Base-by-base conservation (phyloP, 495 filamentous ascomycete genomes). In the Aspergillus haitiensis region DNA sequence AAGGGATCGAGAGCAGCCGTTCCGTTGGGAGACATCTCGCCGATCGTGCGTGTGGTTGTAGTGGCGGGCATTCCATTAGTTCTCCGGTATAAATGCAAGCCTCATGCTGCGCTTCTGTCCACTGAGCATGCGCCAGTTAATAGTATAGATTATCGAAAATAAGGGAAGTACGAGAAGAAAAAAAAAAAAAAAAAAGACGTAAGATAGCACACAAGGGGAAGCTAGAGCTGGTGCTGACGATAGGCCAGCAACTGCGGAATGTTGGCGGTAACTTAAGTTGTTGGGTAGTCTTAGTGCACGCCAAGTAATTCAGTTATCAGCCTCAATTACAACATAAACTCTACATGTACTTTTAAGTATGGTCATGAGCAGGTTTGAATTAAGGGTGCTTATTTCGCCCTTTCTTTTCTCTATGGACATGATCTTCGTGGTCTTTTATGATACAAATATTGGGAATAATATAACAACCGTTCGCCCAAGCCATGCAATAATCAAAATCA, bases 51-150 rank as follows among this genome's bases (percentile, higher is more conserved):
- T 50, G 67, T 66, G 60, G 64, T 63, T 48, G 70, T 74, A 48
- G 69, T 73, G 53, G 69, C 59, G 61, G 70, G 68, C 75, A 78
- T 78, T 64, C 72, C 72, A 77, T 74, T 66, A 75, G 70, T 58
- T 70, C 60, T 55, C 52, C 56, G 58, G 56, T 27, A 44, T 45
- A 58, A 52, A 66, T 56, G 57, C 59, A 59, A 69, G 52, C 56
- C 56, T 69, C 72, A 74, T 74, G 64, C 70, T 71, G 71, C 53
- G 37, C 51, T 61, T 55, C 42, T 45, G 58, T 52, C 50, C 40
- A 8, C 36, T 34, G 52, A 59, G 56, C 56, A 67, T 58, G 45
- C 55, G 50, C 37, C 34, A 13, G 39, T 8, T 54, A 40, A 21
- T 27, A 51, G 35, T n/a, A 15, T n/a, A n/a, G 27, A 47, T 18